Base-by-base conservation (phyloP, 2,329 filamentous ascomycete species). In the Claviceps sp. region DNA sequence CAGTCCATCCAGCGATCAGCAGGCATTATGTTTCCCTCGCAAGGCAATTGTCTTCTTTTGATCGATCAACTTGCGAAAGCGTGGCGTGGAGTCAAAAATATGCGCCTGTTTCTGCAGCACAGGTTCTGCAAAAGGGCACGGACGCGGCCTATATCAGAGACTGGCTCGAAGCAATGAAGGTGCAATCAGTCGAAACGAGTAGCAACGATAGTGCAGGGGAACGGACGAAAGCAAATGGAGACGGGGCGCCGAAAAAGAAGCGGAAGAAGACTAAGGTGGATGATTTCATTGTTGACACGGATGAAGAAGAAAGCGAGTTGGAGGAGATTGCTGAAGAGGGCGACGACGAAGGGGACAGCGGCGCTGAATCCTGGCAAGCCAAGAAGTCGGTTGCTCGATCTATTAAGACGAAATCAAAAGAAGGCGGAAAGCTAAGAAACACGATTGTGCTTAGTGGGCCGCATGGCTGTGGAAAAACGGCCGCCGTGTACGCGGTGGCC, bases 391-490 rank as follows among this genome's bases (percentile, higher is more conserved):
- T 83, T 2, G 65, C 85, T 40, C 72, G 73, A 52, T 69, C 65
- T 55, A 69, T 66, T 5, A 63, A 68, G 49, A 54, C 62, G 50
- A 62, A 61, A 22, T 58, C 63, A 26, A 77, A 72, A 53, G 71
- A 74, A 7, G 61, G 66, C 13, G 62, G 66, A 8, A 79, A 77
- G 47, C 64, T 84, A 36, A 76, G 76, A 49, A 96, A 96, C 66
- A 79, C 84, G 0, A 79, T 96, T n/a, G 71, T 98, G 7, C 74
- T 98, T 36, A 96, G 88, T 61, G 93, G 93, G 0, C 88, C 91
- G 2, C 77, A 86, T 58, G 93, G 93, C 0, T 91, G 85, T 63
- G 94, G 93, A 2, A 98, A 98, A 69, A 95, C 90, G 13, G 90
- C 94, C 5, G 82, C 89, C 1, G 85, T 96, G 0, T 90, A 94